Evolutionary conservation across 192 early-diverging fungal genomes (phyloP).

Genomic region (Haplosporangium gracile): DNA sequence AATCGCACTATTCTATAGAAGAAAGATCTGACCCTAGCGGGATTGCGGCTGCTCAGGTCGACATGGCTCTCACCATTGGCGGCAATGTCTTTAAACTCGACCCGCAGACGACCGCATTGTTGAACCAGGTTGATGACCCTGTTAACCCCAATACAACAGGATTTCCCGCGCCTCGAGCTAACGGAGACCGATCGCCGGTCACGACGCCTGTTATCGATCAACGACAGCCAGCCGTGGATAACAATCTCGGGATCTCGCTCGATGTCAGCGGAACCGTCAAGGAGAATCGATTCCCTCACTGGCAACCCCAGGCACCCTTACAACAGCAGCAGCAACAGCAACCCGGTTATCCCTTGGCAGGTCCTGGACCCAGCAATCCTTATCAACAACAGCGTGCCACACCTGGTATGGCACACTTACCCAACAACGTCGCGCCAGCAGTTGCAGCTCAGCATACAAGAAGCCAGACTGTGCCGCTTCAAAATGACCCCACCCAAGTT

Average conservation of each 20-base stretch:
- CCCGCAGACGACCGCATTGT: slow-evolving; percentile 20
- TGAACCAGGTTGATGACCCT: slow-evolving; percentile 25
- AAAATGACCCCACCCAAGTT: not conserved
- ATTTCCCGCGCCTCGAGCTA: not conserved
- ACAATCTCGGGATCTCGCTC: slow-evolving; percentile 46
- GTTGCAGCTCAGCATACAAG: not conserved
- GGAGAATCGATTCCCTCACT: slow-evolving; percentile 49
- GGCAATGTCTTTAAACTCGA: slow-evolving; percentile 46
- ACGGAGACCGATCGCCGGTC: slow-evolving; percentile 11
- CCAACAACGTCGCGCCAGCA: not conserved
- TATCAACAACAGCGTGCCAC: not conserved
- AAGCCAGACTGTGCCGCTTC: slow-evolving; percentile 34
- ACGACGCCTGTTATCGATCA: not conserved
- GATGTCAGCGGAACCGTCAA: slow-evolving; percentile 51
- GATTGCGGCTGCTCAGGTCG: slow-evolving; percentile 1
- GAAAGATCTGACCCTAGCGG: slow-evolving; percentile 8
- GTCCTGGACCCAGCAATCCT: not conserved
- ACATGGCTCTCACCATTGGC: slow-evolving; percentile 37
- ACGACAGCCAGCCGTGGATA: slow-evolving; percentile 4
- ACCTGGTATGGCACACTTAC: not conserved
- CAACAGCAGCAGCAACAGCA: slow-evolving; percentile 25
- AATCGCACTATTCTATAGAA: slow-evolving; percentile 14
- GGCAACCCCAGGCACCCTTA: slow-evolving; percentile 42
- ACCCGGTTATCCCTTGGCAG: not conserved
- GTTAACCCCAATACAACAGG: not conserved